phyloP scores from a whole-genome alignment of 208 protist genomes.

The Trypanosomatidae sp. region DNA sequence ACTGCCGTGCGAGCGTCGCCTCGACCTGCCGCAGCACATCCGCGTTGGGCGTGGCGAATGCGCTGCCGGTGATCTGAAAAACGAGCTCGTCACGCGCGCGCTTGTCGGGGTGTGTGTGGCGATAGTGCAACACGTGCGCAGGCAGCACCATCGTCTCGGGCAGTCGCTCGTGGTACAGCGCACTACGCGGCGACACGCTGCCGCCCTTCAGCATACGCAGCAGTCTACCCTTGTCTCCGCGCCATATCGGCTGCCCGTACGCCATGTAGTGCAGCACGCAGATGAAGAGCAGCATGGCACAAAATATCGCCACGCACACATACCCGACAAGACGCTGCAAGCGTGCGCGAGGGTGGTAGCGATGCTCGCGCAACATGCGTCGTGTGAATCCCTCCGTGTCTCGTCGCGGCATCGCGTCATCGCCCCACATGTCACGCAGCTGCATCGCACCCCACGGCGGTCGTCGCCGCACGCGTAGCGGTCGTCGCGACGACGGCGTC shows the following conservation, averaged over 20 bases:
- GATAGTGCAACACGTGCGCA: constrained; percentile 29
- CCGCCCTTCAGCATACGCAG: constrained; percentile 44
- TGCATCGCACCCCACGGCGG: constrained; percentile 71
- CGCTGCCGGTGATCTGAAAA: constrained; percentile 22
- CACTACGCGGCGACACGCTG: constrained; percentile 64
- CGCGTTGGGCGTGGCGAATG: constrained; percentile 13
- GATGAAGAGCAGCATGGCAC: constrained; percentile 17
- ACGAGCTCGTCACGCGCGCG: constrained; percentile 14
- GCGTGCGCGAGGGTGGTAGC: constrained; percentile 73
- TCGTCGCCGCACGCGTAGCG: constrained; percentile 1
- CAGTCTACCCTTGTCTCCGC: constrained; percentile 50
- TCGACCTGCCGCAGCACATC: constrained; percentile 20
- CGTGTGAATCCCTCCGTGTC: constrained; percentile 62
- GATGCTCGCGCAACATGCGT: constrained; percentile 72
- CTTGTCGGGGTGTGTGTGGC: constrained; percentile 13
- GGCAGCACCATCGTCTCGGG: constrained; percentile 41
- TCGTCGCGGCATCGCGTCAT: constrained; percentile 69
- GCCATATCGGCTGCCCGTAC: constrained; percentile 42
- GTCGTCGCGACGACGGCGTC: neutral
- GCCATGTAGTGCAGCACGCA: constrained; percentile 34
- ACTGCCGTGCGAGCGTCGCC: too few species aligned
- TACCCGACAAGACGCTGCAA: constrained; percentile 43
- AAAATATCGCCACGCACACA: constrained; percentile 27
- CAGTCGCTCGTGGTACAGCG: constrained; percentile 38
- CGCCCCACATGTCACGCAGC: constrained; percentile 73